Evolutionary conservation across 208 protist species (phyloP).

Genomic region (Naegleria gruberi): DNA sequence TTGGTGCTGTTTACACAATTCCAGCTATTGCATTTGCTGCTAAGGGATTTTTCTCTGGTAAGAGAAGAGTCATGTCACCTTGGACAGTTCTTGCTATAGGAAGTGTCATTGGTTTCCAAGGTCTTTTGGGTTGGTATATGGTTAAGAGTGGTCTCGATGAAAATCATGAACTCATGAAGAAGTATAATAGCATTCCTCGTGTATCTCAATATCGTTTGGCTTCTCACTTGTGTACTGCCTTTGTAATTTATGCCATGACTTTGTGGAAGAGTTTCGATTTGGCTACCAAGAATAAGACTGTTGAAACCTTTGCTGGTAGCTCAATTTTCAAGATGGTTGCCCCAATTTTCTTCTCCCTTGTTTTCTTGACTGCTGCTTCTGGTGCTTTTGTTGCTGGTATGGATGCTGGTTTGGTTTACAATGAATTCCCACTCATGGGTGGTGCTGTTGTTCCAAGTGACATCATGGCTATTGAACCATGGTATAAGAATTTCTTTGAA

Average conservation of each 20-base stretch:
- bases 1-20: constrained; percentile 76
- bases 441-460: not conserved
- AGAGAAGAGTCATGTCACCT: not conserved
- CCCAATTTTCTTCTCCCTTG: not conserved
- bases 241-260: constrained; percentile 73
- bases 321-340: not conserved
- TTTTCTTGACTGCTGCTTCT: constrained; percentile 62
- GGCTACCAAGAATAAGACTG: constrained; percentile 23
- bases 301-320: not conserved
- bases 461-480: not conserved
- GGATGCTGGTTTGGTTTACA: constrained; percentile 74
- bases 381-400: constrained; percentile 77
- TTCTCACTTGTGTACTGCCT: constrained; percentile 80
- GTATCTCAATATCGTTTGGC: constrained; percentile 74
- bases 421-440: constrained; percentile 44
- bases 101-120: constrained; percentile 62
- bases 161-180: constrained; percentile 57
- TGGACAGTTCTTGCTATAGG: not conserved
- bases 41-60: constrained; percentile 50
- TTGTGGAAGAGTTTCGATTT: constrained; percentile 54
- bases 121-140: constrained; percentile 94
- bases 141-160: constrained; percentile 84
- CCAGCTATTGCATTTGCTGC: constrained; percentile 72
- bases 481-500: not conserved
- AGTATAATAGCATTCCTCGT: constrained; percentile 60